Base-by-base conservation (phyloP, 163 green algal species). In the Scenedesmus sp. region DNA sequence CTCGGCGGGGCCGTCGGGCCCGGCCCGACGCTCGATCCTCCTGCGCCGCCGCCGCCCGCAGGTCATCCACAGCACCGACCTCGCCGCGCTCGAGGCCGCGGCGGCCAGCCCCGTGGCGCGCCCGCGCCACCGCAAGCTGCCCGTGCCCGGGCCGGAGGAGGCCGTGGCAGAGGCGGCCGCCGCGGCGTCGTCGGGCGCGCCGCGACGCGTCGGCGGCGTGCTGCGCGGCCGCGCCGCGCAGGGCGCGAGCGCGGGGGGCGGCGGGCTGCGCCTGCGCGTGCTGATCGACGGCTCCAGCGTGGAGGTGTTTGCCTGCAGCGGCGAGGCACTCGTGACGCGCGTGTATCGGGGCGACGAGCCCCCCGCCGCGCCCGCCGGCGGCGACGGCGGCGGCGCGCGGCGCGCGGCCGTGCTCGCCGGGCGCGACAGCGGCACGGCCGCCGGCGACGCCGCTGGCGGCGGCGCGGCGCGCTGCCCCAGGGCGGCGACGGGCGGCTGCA, bases 281-380 rank as follows among this genome's bases (percentile, higher is more conserved):
- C 72, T 97, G 51, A 57, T 97, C 36, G 93, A 97, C 84, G 88
- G 91, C 75, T 93, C 86, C 42, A 91, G 80, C 39, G 50, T 89
- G 15, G 92, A 97, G 84, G 86, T 95, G 20, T 96, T 92, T 57
- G 84, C 83, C 36, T 75, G 77, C 39, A 88, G n/a, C 7, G 91
- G 91, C 0, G 83, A 95, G 79, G 92, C 92, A 39, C 87, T 97
- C 13, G 90, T 75, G 63, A 97, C 93, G 9, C 83, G 93, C 13
- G 77, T 97, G 28, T 97, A 97, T 84, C 83, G 92, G 11, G 91
- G 91, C 4, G 73, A 73, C 5, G 87, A 86, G 47, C 36, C 33
- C 24, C 26, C 53, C n/a, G n/a, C n/a, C n/a, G n/a, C n/a, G n/a
- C 45, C 45, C 11, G 13, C 13, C 45, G 13, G 45, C 45, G 13